Percentiles rank a stretch among this genome's conserved stretches.
These are phyloP conservation scores for Candida dajiaensis DNA, from an alignment of 805 yeast species.

Conservation along the genomic window DNA sequence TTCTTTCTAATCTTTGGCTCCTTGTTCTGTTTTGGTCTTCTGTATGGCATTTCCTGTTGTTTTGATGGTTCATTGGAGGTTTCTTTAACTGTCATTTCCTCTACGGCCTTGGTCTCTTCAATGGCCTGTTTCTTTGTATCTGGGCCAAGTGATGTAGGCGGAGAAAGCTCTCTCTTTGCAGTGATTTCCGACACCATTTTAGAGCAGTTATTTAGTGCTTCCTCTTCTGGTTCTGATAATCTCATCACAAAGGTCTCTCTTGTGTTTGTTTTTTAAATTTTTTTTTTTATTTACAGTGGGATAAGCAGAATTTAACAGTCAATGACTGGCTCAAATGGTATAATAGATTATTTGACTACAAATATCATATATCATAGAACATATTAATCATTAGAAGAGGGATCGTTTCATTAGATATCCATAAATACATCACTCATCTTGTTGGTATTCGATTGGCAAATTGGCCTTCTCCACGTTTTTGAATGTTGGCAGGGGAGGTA, in stretches of 20 bases:
- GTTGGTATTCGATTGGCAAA: constrained; percentile 36
- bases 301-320: constrained; percentile 4
- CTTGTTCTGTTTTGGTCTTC: constrained; percentile 1
- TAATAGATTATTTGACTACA: no score
- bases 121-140: constrained; percentile 5
- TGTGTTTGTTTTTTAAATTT: background rate
- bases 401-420: background rate
- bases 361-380: no score
- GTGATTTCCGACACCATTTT: constrained; percentile 2
- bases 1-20: constrained; percentile 29
- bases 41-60: background rate
- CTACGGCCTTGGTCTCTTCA: background rate
- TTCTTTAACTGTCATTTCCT: constrained; percentile 1
- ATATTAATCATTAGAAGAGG: background rate
- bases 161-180: constrained; percentile 10
- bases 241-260: constrained; percentile 6
- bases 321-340: constrained; percentile 5
- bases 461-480: constrained; percentile 61
- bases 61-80: background rate
- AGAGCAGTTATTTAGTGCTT: background rate
- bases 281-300: background rate
- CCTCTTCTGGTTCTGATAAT: background rate
- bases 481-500: constrained; percentile 46
- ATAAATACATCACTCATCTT: constrained; percentile 3
- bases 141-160: constrained; percentile 2